Conservation (phyloP, 352 stramenopile species). For the Pythium utonaiense region DNA sequence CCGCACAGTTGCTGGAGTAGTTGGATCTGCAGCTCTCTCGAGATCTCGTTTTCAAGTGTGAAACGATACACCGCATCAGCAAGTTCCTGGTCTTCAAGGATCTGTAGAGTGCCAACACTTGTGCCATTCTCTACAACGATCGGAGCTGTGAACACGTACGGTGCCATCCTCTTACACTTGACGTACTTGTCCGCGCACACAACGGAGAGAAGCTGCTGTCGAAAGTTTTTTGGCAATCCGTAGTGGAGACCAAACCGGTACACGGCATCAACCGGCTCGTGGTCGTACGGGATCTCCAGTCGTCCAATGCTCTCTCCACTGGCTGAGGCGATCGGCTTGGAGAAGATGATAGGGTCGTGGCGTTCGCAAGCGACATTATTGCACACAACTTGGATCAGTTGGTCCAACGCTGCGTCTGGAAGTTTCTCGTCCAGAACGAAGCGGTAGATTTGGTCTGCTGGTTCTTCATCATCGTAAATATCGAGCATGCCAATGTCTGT, state of each 20-base stretch:
- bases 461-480: constrained; percentile 65
- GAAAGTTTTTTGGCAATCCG: constrained; percentile 35
- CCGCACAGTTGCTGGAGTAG: constrained; percentile 61
- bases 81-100: constrained; percentile 68
- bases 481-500: constrained; percentile 48
- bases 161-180: constrained; percentile 36
- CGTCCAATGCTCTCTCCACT: constrained; percentile 32
- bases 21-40: constrained; percentile 34
- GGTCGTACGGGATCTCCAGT: constrained; percentile 41
- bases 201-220: constrained; percentile 36
- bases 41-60: constrained; percentile 44
- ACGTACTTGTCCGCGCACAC: constrained; percentile 61
- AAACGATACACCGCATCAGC: constrained; percentile 66
- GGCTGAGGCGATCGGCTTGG: constrained; percentile 32
- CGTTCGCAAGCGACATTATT: constrained; percentile 32
- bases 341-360: constrained; percentile 47
- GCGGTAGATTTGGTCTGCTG: constrained; percentile 66
- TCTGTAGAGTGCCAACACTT: constrained; percentile 29
- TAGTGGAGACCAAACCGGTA: constrained; percentile 37
- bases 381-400: constrained; percentile 44
- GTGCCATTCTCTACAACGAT: constrained; percentile 52
- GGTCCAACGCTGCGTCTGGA: constrained; percentile 27
- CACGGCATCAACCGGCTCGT: constrained; percentile 59
- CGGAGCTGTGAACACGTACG: constrained; percentile 51
- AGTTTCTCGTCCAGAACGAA: constrained; percentile 55